phyloP scores from a whole-genome alignment of 371 early-diverging fungal species.

The Nosema muscidifuracis region DNA sequence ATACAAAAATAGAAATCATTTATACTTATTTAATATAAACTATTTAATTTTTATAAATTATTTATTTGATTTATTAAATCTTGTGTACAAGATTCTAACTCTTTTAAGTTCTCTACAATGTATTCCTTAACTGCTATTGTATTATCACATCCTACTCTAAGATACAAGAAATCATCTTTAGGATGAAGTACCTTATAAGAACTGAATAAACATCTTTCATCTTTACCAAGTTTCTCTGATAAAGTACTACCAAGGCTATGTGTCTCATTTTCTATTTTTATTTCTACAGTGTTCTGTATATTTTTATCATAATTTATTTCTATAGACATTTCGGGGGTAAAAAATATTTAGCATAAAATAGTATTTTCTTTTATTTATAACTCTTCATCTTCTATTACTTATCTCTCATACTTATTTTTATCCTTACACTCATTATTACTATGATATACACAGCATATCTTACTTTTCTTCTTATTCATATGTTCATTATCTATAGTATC shows the following conservation, averaged over 20 bases:
- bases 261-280: constrained; percentile 43
- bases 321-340: constrained; percentile 4
- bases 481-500: constrained; percentile 63
- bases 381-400: too few relatives aligned
- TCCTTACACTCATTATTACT: constrained; percentile 37
- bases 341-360: neutral
- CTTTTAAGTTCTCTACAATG: constrained; percentile 24
- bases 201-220: constrained; percentile 40
- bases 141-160: constrained; percentile 31
- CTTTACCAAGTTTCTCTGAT: constrained; percentile 38
- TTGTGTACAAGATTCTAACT: constrained; percentile 23
- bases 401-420: constrained; percentile 57
- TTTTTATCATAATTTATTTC: constrained; percentile 31
- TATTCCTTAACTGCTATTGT: constrained; percentile 12
- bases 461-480: constrained; percentile 58
- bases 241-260: constrained; percentile 47
- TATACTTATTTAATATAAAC: too few relatives aligned
- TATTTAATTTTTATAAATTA: too few relatives aligned
- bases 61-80: constrained; percentile 37
- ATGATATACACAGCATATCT: constrained; percentile 61
- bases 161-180: constrained; percentile 31
- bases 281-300: constrained; percentile 46
- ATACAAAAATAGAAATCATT: too few relatives aligned
- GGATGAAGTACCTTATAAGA: constrained; percentile 55
- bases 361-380: too few relatives aligned